phyloP scores from a whole-genome alignment of 1,284 basidiomycete genomes.

The Sanghuangporus weigelae region DNA sequence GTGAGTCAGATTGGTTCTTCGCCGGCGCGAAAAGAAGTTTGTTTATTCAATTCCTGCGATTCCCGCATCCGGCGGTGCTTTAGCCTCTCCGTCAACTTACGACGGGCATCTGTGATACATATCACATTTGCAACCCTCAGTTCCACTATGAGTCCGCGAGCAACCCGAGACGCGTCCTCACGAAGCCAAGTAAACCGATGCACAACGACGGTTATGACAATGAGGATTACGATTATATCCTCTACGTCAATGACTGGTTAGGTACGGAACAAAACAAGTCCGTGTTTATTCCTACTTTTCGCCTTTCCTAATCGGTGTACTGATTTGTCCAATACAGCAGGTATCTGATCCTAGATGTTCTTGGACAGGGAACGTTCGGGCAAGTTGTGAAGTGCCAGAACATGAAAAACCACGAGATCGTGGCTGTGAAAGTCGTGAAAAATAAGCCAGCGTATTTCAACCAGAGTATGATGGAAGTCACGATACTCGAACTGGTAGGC shows the following conservation, averaged over 20 bases:
- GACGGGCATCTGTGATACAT: slow-evolving; percentile 82
- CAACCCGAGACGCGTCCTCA: slow-evolving; percentile 90
- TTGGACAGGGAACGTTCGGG: slow-evolving; percentile 98
- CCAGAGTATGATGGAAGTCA: slow-evolving; percentile 99
- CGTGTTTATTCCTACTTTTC: slow-evolving; percentile 36
- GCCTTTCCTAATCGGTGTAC: slow-evolving; percentile 4
- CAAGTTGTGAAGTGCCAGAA: slow-evolving; percentile 99
- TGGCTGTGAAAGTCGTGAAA: slow-evolving; percentile 99
- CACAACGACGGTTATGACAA: slow-evolving; percentile 97
- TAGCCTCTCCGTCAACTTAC: slow-evolving; percentile 88
- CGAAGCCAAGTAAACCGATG: slow-evolving; percentile 90
- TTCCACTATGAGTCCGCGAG: slow-evolving; percentile 91
- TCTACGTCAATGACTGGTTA: slow-evolving; percentile 95
- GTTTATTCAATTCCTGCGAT: slow-evolving; percentile 21
- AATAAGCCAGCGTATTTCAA: slow-evolving; percentile 99
- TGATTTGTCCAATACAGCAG: slow-evolving; percentile 36
- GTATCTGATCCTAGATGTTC: slow-evolving; percentile 95
- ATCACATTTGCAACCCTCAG: slow-evolving; percentile 85
- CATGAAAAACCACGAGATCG: slow-evolving; percentile 97
- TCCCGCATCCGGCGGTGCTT: slow-evolving; percentile 21
- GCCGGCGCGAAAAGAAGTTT: background rate
- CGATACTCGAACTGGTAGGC: slow-evolving; percentile 89
- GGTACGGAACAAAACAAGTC: slow-evolving; percentile 90
- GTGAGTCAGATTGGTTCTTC: slow-evolving; percentile 34
- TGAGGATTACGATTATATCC: slow-evolving; percentile 95